phyloP scores from a whole-genome alignment of 345 rosid species.

The Pugionium cornutum region DNA sequence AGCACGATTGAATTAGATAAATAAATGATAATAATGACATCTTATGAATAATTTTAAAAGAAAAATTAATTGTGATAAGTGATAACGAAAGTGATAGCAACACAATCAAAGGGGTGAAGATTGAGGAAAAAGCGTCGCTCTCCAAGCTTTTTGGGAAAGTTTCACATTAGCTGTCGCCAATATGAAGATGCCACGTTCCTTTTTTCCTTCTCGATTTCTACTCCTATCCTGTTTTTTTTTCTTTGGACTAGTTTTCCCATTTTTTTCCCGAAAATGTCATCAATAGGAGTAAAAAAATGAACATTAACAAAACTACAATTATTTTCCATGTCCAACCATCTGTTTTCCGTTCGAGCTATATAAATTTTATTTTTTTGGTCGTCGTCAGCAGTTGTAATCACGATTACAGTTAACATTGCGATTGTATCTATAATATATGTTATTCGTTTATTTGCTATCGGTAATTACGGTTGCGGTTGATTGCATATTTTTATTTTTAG shows the following conservation, averaged over 20 bases:
- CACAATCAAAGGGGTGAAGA: conserved; percentile 25
- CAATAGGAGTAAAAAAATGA: too few relatives aligned
- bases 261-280: background rate
- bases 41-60: background rate
- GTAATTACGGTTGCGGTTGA: too few relatives aligned
- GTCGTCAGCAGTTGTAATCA: too few relatives aligned
- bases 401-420: too few relatives aligned
- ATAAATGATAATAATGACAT: background rate
- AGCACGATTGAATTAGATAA: background rate
- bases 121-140: conserved; percentile 31
- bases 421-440: too few relatives aligned
- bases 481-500: too few relatives aligned
- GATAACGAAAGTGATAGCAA: conserved; percentile 1
- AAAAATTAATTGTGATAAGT: background rate
- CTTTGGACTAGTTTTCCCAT: background rate
- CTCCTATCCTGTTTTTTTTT: background rate
- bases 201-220: conserved; percentile 14
- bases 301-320: too few relatives aligned
- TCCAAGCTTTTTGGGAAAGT: conserved; percentile 34
- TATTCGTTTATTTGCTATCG: too few relatives aligned
- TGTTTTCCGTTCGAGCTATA: too few relatives aligned
- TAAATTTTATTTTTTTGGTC: too few relatives aligned
- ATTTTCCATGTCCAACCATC: too few relatives aligned
- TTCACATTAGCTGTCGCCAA: conserved; percentile 65
- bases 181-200: conserved; percentile 49